These are phyloP conservation scores for Rubia balearica DNA, from an alignment of 305 asterid genomes.

Conservation along the genomic window DNA sequence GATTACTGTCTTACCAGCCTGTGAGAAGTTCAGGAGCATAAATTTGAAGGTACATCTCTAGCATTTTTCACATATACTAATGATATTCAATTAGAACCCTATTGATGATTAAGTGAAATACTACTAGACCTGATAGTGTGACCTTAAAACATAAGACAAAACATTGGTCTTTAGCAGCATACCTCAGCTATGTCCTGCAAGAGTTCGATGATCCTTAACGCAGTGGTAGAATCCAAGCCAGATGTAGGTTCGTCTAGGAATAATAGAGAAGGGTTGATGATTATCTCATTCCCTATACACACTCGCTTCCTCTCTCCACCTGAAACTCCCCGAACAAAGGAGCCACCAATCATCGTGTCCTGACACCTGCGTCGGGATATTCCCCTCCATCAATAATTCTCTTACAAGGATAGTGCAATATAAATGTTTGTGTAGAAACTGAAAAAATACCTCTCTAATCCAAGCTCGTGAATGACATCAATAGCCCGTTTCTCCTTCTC, in stretches of 20 bases:
- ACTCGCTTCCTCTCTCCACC: slow-evolving; percentile 99
- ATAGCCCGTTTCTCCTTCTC: slow-evolving; percentile 69
- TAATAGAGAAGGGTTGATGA: slow-evolving; percentile 79
- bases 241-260: slow-evolving; percentile 98
- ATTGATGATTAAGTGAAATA: no score
- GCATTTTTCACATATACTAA: neutral
- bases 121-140: neutral
- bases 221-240: slow-evolving; percentile 94
- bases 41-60: neutral
- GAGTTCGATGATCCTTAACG: slow-evolving; percentile 75
- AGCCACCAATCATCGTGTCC: slow-evolving; percentile 95
- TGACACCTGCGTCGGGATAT: slow-evolving; percentile 64
- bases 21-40: slow-evolving; percentile 16
- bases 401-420: neutral
- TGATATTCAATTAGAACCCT: neutral
- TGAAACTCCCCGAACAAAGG: slow-evolving; percentile 90
- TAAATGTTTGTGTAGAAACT: neutral
- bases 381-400: neutral
- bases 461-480: slow-evolving; percentile 76
- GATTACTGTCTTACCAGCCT: slow-evolving; percentile 88
- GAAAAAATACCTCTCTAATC: slow-evolving; percentile 62
- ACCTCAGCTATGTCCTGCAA: slow-evolving; percentile 89
- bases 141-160: neutral
- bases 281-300: slow-evolving; percentile 84
- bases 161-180: slow-evolving; percentile 1